phyloP scores from a whole-genome alignment of 1,284 basidiomycete genomes.

The Sparassis latifolia region DNA sequence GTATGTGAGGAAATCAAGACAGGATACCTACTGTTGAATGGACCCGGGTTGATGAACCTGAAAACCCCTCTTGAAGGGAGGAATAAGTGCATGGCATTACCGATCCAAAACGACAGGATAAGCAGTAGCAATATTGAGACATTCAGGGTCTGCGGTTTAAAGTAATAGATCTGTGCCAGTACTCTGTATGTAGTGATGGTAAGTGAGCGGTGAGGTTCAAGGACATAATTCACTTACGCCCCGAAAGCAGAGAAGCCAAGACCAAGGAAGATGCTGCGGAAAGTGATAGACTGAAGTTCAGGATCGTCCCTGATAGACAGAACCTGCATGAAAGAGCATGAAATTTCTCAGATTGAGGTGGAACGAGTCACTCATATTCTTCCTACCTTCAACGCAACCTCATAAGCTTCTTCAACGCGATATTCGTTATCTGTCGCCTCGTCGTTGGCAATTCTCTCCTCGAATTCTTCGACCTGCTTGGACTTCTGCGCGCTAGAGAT shows the following conservation, averaged over 20 bases:
- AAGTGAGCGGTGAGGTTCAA: not conserved
- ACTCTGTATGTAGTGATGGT: conserved; percentile 19
- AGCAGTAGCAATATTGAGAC: conserved; percentile 30
- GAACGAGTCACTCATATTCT: too few relatives aligned
- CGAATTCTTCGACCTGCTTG: conserved; percentile 28
- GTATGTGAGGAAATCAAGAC: not conserved
- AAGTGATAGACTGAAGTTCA: conserved; percentile 29
- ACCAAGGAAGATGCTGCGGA: conserved; percentile 31
- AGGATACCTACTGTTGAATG: conserved; percentile 30
- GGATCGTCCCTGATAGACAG: conserved; percentile 33
- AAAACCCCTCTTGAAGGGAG: conserved; percentile 29
- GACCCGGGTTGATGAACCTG: conserved; percentile 35
- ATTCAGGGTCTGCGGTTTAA: conserved; percentile 29
- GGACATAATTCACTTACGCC: conserved; percentile 16
- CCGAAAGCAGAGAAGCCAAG: conserved; percentile 30
- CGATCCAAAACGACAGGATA: conserved; percentile 31
- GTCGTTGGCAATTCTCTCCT: conserved; percentile 30
- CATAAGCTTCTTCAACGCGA: conserved; percentile 27
- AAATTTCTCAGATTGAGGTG: not conserved
- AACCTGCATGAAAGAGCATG: conserved; percentile 16
- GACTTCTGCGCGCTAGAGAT: not conserved
- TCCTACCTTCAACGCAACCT: conserved; percentile 31
- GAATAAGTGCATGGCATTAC: conserved; percentile 26
- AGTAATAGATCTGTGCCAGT: conserved; percentile 33
- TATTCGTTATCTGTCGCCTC: conserved; percentile 26